phyloP scores from a whole-genome alignment of 129 eudicot genomes.

The Centella asiatica region DNA sequence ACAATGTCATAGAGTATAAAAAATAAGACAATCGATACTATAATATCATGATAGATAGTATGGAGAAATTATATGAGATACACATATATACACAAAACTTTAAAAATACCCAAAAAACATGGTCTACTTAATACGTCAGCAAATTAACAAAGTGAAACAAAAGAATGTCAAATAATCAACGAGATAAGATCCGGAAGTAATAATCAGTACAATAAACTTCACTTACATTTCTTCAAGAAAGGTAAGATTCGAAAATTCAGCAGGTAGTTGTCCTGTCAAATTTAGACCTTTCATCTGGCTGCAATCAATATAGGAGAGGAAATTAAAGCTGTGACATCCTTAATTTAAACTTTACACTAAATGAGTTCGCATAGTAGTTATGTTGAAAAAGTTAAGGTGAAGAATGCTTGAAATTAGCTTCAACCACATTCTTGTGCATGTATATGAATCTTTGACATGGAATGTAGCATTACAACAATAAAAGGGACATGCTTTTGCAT shows the following conservation, averaged over 20 bases:
- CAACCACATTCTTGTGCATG: neutral
- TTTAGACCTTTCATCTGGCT: slow-evolving; percentile 68
- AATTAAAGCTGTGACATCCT: slow-evolving; percentile 4
- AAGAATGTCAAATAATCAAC: neutral
- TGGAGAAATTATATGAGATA: too few species aligned
- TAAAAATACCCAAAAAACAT: too few species aligned
- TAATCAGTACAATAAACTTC: neutral
- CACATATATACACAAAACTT: too few species aligned
- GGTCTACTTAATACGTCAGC: neutral
- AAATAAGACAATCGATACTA: too few species aligned
- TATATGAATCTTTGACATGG: neutral
- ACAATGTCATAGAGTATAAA: too few species aligned
- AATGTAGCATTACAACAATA: neutral
- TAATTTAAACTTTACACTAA: neutral
- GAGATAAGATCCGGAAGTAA: neutral
- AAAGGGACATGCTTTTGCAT: neutral
- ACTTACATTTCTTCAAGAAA: slow-evolving; percentile 63
- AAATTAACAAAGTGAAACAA: neutral
- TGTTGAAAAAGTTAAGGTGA: neutral
- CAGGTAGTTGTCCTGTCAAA: slow-evolving; percentile 68
- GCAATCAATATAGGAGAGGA: slow-evolving; percentile 13
- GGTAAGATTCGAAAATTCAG: slow-evolving; percentile 53
- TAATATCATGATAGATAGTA: too few species aligned
- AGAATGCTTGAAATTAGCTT: neutral
- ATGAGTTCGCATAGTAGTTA: neutral